Conservation (phyloP, 306 rosid genomes). For the Pyrus communis region DNA sequence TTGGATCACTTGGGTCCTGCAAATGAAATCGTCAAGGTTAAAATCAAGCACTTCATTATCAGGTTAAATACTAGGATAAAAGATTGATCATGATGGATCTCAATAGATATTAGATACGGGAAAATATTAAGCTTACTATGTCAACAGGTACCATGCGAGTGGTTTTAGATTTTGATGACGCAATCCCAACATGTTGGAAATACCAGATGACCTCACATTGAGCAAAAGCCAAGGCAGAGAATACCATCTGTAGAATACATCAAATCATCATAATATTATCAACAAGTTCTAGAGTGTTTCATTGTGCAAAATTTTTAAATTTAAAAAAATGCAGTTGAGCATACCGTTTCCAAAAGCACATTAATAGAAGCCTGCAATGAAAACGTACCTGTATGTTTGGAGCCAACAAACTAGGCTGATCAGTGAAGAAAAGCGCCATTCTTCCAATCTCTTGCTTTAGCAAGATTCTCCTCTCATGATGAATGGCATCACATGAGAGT, state of each 20-base stretch:
- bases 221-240: constrained; percentile 96
- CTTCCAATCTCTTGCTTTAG: constrained; percentile 97
- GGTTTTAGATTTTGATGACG: constrained; percentile 77
- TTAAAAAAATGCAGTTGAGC: not conserved
- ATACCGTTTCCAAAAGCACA: not conserved
- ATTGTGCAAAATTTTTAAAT: not conserved
- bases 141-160: constrained; percentile 68
- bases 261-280: constrained; percentile 19
- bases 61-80: constrained; percentile 6
- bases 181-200: constrained; percentile 92
- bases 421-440: constrained; percentile 93
- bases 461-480: constrained; percentile 87
- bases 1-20: constrained; percentile 97
- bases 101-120: not conserved
- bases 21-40: constrained; percentile 16
- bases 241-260: constrained; percentile 74
- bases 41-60: constrained; percentile 27
- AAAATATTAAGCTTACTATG: constrained; percentile 49
- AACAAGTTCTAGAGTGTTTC: not conserved
- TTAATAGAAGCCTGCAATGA: not conserved
- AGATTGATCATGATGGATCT: not conserved
- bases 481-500: constrained; percentile 76
- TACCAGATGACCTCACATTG: constrained; percentile 95
- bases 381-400: constrained; percentile 83
- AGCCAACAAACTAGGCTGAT: constrained; percentile 92